Evolutionary conservation across 305 asterid species (phyloP), one percentile per base, ranked within the genome.

Genomic region (Euphrasia arctica): DNA sequence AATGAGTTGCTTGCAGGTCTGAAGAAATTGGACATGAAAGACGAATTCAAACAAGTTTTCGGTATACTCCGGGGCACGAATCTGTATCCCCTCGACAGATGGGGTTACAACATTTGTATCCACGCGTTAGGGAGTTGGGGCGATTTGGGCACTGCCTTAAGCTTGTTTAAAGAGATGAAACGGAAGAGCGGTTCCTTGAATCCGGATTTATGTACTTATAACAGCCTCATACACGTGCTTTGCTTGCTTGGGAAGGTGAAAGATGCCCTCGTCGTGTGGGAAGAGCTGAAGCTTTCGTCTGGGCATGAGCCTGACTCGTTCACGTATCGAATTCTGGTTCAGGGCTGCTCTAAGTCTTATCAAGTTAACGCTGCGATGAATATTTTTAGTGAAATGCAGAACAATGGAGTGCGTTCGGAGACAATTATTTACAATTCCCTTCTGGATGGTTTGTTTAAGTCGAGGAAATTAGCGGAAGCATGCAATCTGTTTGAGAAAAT

Each of bases 91-190:
- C 54, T 78, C 70, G 96, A 89, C 78, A 83, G 79, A 74, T 70
- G 80, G 78, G 97, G 98, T 58, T 92, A 87, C 60, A 93, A 93
- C 76, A 83, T 88, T 67, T 90, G 99, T 66, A 86, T 93, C 51
- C 96, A 90, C 54, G 77, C 83, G n/a, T 80, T 88, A 58, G 97
- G 99, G 54, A 67, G 79, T 58, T 90, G 94, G 94, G 95, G 95
- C 49, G 91, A 90, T 73, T 67, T 90, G 69, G 68, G 67, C 28
- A 78, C 80, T 62, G 79, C 95, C n/a, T 69, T 90, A 47, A 64
- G 78, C 58, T 78, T 90, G 75, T 93, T 93, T 68, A 93, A 88
- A 70, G 96, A 93, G 82, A 93, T 93, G 96, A 93, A 85, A 82
- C 95, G 75, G 71, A 86, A 74, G 68, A 69, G 74, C n/a, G 81